These are phyloP conservation scores for Nicotiana otophora DNA, from an alignment of 257 asterid genomes.

Conservation along the genomic window DNA sequence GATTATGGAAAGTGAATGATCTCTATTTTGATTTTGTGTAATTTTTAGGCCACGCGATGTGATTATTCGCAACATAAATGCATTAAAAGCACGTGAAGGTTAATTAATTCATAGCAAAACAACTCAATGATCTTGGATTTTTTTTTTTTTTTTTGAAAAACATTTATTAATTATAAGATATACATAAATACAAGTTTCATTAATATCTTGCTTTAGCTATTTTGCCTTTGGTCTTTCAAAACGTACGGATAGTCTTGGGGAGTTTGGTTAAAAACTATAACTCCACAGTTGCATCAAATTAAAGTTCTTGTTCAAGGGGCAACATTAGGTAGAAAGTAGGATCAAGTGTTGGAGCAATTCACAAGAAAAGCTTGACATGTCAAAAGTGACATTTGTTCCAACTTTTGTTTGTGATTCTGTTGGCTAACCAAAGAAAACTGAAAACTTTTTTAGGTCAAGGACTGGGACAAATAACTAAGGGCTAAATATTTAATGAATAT, in stretches of 20 bases:
- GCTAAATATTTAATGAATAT: background rate
- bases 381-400: background rate
- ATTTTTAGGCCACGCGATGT: too few species aligned
- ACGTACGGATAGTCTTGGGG: background rate
- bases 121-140: too few species aligned
- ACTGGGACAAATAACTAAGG: background rate
- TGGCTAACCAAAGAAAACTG: background rate
- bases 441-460: background rate
- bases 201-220: background rate
- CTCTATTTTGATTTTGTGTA: too few species aligned
- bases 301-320: background rate
- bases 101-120: too few species aligned
- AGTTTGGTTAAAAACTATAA: background rate
- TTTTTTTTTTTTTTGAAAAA: too few species aligned
- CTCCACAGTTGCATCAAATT: background rate
- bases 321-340: background rate
- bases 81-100: too few species aligned
- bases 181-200: too few species aligned
- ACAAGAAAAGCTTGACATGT: background rate
- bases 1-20: too few species aligned
- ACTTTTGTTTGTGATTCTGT: background rate
- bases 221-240: background rate
- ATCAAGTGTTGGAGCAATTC: background rate
- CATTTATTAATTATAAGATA: too few species aligned
- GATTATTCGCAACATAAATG: too few species aligned